Base-by-base conservation (phyloP, 768 basidiomycete genomes). In the Termitomyces eurrhizus region DNA sequence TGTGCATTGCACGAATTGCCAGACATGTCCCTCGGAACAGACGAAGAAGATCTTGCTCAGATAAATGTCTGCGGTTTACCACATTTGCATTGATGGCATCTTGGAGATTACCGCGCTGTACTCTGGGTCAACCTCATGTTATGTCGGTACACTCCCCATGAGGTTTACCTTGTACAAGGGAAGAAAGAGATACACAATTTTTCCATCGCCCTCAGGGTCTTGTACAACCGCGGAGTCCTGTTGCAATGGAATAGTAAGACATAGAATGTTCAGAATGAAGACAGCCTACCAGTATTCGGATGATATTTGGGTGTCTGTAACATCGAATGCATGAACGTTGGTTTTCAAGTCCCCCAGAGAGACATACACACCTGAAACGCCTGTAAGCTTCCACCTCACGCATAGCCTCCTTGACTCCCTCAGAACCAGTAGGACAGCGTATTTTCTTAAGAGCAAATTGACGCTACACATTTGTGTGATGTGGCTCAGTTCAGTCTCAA, bases 371-470 rank as follows among this genome's bases (percentile, higher is more conserved):
- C 92, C 87, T 92, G 81, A 98, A 98, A 61, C 96, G 83, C 69
- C 94, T 80, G 72, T 97, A 97, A 0, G 97, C 95, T 71, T 96
- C 93, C 2, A 93, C 89, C 71, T 93, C 93, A 53, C 86, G 80
- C 90, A 93, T 88, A 4, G 87, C 92, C 70, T 93, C 92, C 68
- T 89, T 89, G 59, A 98, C 93, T 11, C 88, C 89, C 57, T 96
- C 94, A 7, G 84, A 78, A 8, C 93, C 93, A 45, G 89, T 89
- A 1, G 93, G 93, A 79, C 94, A 95, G 48, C 94, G 83, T 70
- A 97, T 95, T 76, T 97, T 98, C 80, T 99, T 99, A 63, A 99
- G 78, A 0, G 97, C 97, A 67, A 96, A 98, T 79, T 92, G 86
- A 64, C 95, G 83, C 84, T 94, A 73, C 1, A 69, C 67, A 58